A percentile compares a stretch with the other conserved stretches of the same genome.
These are phyloP conservation scores for Suaeda aralocaspica DNA, from an alignment of 148 eudicot genomes.

Conservation along the genomic window DNA sequence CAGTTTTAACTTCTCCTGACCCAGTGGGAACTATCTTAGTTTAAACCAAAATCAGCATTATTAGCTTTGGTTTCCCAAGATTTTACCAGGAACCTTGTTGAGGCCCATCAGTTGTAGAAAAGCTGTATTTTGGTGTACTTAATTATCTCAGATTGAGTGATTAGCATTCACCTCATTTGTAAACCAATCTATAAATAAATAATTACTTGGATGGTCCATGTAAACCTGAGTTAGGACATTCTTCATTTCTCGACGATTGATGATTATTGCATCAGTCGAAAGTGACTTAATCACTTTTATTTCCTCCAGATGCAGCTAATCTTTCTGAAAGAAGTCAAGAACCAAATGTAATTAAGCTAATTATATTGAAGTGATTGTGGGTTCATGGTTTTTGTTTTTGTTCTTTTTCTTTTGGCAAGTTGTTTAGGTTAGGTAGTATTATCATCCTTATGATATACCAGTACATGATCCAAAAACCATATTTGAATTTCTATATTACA, in stretches of 20 bases:
- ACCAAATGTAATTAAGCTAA: slow-evolving; percentile 9
- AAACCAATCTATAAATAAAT: neutral
- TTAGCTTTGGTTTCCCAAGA: neutral
- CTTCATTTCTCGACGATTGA: neutral
- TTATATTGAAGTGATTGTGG: slow-evolving; percentile 6
- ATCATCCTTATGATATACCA: too few relatives aligned
- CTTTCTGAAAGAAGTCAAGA: neutral
- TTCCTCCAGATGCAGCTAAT: neutral
- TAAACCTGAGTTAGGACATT: neutral
- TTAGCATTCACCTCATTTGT: slow-evolving; percentile 12
- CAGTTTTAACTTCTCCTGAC: slow-evolving; percentile 5
- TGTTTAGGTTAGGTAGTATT: neutral
- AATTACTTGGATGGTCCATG: neutral
- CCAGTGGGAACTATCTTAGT: neutral
- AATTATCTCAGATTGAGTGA: neutral
- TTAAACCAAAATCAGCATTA: neutral
- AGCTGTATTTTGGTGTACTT: slow-evolving; percentile 13
- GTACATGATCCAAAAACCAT: too few relatives aligned
- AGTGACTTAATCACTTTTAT: neutral
- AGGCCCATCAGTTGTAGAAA: slow-evolving; percentile 9
- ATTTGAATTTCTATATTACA: too few relatives aligned
- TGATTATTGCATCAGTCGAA: neutral
- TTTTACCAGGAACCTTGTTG: neutral
- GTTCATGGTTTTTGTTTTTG: neutral
- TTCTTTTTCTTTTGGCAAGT: neutral